Conservation (phyloP, 805 yeast genomes). For the Candida nanaspora region DNA sequence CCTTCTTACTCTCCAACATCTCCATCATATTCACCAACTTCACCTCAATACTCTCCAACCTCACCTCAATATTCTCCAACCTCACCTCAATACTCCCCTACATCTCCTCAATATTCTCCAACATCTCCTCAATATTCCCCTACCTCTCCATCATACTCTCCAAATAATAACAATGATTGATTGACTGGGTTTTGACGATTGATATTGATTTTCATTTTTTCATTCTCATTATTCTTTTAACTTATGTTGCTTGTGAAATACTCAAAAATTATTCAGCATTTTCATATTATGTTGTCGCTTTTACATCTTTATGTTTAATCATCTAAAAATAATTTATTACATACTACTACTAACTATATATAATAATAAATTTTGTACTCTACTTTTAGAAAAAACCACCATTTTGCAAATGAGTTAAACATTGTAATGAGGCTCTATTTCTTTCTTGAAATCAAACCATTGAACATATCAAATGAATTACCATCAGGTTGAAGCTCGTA, state of each 20-base stretch:
- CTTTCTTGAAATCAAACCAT: constrained; percentile 71
- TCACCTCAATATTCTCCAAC: constrained; percentile 80
- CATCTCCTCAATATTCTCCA: constrained; percentile 74
- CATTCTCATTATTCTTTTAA: neutral
- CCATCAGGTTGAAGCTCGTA: constrained; percentile 93
- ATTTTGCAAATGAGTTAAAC: too few species aligned
- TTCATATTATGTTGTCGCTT: constrained; percentile 29
- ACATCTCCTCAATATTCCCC: constrained; percentile 78
- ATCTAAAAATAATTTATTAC: too few species aligned
- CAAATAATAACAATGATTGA: constrained; percentile 21
- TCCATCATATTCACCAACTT: constrained; percentile 73
- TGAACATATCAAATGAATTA: constrained; percentile 91
- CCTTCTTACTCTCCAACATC: constrained; percentile 74
- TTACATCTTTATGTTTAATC: too few species aligned
- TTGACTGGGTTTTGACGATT: constrained; percentile 27
- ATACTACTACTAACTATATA: constrained; percentile 9
- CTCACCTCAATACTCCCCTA: constrained; percentile 62
- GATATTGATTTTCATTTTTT: neutral
- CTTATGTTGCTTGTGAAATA: neutral
- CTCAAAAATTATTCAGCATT: too few species aligned
- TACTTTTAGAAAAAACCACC: neutral
- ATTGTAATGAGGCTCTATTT: constrained; percentile 8
- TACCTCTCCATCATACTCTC: constrained; percentile 75
- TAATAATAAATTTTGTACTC: constrained; percentile 2
- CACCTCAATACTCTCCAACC: constrained; percentile 66